These are phyloP conservation scores for Mortierella claussenii DNA, from an alignment of 192 early-diverging fungal species.

Conservation along the genomic window DNA sequence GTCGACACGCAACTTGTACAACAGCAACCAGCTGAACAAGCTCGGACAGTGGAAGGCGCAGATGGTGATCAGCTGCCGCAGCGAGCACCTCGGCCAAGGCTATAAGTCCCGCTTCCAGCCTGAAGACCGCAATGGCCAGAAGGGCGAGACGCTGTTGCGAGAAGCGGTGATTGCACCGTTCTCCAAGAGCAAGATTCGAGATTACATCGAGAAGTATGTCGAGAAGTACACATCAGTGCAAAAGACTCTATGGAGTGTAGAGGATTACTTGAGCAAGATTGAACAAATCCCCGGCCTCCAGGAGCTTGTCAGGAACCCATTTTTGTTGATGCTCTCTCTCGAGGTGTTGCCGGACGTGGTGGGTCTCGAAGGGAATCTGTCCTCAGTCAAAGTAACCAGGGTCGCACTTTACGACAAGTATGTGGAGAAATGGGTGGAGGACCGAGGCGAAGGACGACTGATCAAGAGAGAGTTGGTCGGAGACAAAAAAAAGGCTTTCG, in stretches of 20 bases:
- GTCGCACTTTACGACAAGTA: conserved; percentile 3
- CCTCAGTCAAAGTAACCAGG: not conserved
- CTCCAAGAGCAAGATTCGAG: not conserved
- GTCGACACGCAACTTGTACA: not conserved
- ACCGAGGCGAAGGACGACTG: not conserved
- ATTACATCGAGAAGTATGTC: conserved; percentile 1
- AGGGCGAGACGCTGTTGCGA: not conserved
- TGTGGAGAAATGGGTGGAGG: not conserved
- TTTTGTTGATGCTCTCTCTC: not conserved
- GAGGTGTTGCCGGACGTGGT: not conserved
- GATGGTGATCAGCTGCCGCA: conserved; percentile 13
- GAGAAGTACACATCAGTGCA: too few species aligned
- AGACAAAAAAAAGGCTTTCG: not conserved
- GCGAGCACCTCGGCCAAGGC: not conserved
- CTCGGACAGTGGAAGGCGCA: not conserved
- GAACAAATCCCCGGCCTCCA: not conserved
- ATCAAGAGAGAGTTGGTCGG: not conserved
- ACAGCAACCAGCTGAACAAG: not conserved
- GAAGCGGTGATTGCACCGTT: conserved; percentile 11
- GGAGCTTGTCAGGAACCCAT: conserved; percentile 10
- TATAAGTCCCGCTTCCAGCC: not conserved
- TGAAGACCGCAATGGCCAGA: not conserved
- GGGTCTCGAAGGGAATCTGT: not conserved
- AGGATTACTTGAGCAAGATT: not conserved
- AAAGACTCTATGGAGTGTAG: not conserved